Conservation (phyloP, 306 rosid species). For the Astragalus glycyphyllos region DNA sequence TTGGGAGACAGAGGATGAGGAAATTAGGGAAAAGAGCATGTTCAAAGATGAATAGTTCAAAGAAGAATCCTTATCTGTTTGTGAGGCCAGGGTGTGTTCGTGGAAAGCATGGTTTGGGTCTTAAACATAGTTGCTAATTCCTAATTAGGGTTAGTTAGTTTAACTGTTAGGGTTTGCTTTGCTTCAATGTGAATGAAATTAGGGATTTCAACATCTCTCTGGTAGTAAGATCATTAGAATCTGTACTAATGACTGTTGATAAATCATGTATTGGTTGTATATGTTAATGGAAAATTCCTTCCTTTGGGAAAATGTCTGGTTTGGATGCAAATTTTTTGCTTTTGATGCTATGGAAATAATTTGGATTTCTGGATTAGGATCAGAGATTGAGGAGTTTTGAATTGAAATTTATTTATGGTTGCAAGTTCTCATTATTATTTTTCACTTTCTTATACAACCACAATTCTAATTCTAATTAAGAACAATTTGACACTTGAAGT, state of each 20-base stretch:
- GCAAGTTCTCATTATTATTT: background rate
- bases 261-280: background rate
- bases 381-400: background rate
- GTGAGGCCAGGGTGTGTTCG: slow-evolving; percentile 83
- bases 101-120: slow-evolving; percentile 88
- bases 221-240: background rate
- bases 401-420: slow-evolving; percentile 7
- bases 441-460: background rate
- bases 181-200: slow-evolving; percentile 18
- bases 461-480: background rate
- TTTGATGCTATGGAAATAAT: slow-evolving; percentile 2
- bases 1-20: slow-evolving; percentile 88
- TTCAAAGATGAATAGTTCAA: slow-evolving; percentile 69
- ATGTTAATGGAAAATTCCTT: slow-evolving; percentile 22
- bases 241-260: slow-evolving; percentile 36
- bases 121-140: slow-evolving; percentile 66
- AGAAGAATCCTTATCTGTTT: slow-evolving; percentile 59
- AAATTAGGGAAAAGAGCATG: slow-evolving; percentile 84
- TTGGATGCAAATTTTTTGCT: background rate
- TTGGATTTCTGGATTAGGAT: background rate
- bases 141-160: slow-evolving; percentile 27
- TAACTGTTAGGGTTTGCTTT: slow-evolving; percentile 31
- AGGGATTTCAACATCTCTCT: background rate
- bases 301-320: background rate
- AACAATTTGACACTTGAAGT: background rate